phyloP scores from a whole-genome alignment of 441 rosid genomes.

The Melianthus villosus region DNA sequence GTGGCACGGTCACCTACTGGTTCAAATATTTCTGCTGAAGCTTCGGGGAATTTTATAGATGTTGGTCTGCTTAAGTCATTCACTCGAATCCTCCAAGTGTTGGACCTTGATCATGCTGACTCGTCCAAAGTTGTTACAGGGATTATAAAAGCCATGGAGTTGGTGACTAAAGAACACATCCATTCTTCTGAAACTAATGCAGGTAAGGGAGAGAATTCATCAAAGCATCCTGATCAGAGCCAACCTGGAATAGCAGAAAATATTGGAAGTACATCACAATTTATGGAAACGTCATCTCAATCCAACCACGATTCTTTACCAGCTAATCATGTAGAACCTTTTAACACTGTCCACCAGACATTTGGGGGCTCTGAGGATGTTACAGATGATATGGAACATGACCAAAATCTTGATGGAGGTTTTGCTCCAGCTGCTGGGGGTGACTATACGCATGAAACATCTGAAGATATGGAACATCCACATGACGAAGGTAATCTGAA shows the following conservation, averaged over 20 bases:
- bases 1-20: slow-evolving; percentile 80
- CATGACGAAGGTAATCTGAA: slow-evolving; percentile 68
- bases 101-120: slow-evolving; percentile 81
- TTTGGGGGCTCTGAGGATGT: slow-evolving; percentile 71
- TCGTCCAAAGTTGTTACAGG: slow-evolving; percentile 80
- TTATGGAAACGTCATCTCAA: slow-evolving; percentile 41
- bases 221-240: slow-evolving; percentile 34
- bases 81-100: slow-evolving; percentile 66
- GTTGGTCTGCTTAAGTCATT: slow-evolving; percentile 74
- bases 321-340: slow-evolving; percentile 40
- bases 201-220: slow-evolving; percentile 48
- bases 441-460: slow-evolving; percentile 81
- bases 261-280: slow-evolving; percentile 36
- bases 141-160: slow-evolving; percentile 74
- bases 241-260: slow-evolving; percentile 46
- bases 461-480: slow-evolving; percentile 57
- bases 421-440: slow-evolving; percentile 59
- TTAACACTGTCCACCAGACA: slow-evolving; percentile 39
- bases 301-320: slow-evolving; percentile 40
- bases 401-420: slow-evolving; percentile 76
- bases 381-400: slow-evolving; percentile 95
- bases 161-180: slow-evolving; percentile 88
- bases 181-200: slow-evolving; percentile 40
- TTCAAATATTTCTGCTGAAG: slow-evolving; percentile 70
- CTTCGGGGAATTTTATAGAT: slow-evolving; percentile 81